A percentile compares a stretch with the other conserved stretches of the same genome.
phyloP scores from a whole-genome alignment of 2,329 filamentous ascomycete species.

The Knufia fluminis region DNA sequence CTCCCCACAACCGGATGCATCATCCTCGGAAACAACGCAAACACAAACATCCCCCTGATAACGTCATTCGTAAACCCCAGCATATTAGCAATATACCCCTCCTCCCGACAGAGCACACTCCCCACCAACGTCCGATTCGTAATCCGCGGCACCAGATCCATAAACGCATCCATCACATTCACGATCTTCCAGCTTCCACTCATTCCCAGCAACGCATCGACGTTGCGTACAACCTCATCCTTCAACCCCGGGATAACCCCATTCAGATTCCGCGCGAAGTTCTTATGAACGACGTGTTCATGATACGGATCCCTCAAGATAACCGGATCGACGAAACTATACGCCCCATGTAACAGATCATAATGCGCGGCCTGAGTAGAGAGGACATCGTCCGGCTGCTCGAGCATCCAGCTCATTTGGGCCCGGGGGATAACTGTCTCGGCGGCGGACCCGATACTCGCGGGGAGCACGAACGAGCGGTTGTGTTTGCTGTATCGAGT shows the following conservation, averaged over 20 bases:
- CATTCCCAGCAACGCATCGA: conserved; percentile 30
- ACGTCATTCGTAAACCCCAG: conserved; percentile 44
- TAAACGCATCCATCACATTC: conserved; percentile 29
- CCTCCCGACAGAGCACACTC: conserved; percentile 29
- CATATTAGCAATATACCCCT: conserved; percentile 39
- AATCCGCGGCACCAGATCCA: conserved; percentile 32
- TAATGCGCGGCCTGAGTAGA: conserved; percentile 30
- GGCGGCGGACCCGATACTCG: background rate
- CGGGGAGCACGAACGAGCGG: background rate
- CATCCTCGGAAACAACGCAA: conserved; percentile 40
- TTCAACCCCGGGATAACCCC: conserved; percentile 29
- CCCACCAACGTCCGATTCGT: conserved; percentile 40
- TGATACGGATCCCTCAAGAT: conserved; percentile 33
- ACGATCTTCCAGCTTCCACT: conserved; percentile 32
- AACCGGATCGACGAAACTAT: conserved; percentile 29
- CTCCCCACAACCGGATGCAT: conserved; percentile 41
- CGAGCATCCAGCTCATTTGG: conserved; percentile 31
- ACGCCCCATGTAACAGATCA: conserved; percentile 31
- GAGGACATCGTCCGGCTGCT: conserved; percentile 34
- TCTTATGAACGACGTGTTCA: conserved; percentile 33
- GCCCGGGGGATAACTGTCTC: background rate
- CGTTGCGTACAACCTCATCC: conserved; percentile 29
- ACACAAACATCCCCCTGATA: conserved; percentile 37
- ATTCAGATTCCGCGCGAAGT: conserved; percentile 33
- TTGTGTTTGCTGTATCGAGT: background rate